Base-by-base conservation (phyloP, 768 basidiomycete genomes). In the Tubosaeta sp. region DNA sequence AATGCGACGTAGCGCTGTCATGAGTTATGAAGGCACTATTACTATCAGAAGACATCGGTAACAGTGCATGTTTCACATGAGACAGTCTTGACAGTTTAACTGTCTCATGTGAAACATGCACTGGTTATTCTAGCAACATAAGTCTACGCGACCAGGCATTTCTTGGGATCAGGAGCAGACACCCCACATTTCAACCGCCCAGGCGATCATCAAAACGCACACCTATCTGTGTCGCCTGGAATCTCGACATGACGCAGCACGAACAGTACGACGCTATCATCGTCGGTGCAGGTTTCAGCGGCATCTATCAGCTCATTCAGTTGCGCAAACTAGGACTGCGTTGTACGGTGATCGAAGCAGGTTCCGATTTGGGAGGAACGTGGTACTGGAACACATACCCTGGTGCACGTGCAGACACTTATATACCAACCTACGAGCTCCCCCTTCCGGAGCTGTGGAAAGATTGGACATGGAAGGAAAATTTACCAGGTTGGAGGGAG, bases 381-480 rank as follows among this genome's bases (percentile, higher is more conserved):
- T 59, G 58, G 52, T n/a, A 44, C 36, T 55, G 58, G 57, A 59
- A 59, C 49, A 44, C 6, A 32, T 59, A 59, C 32, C 58, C 57
- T 0, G 58, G 58, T 1, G 57, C 57, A 6, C 51, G 57, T 0
- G 57, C 43, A 8, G 57, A 59, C 47, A 49, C 27, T 21, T 18
- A 22, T 1, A 55, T 59, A 2, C 58, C 49, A 0, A 5, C 22
- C 39, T 58, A 59, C 31, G 52, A 59, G 36, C 10, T 54, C 1
- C 18, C 40, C 14, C 4, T 54, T 1, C 57, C 57, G 1, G 52
- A 54, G 4, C 27, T 59, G 16, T 59, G 58, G 58, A 30, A 40
- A 24, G 57, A 49, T 2, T 59, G 57, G 57, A 39, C 46, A 1
- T 58, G 57, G 56, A 39, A 51, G 13, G 57, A 58, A 13, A 58